These are phyloP conservation scores for Xerocomellus chrysenteron DNA, from an alignment of 768 basidiomycete genomes.

Conservation along the genomic window DNA sequence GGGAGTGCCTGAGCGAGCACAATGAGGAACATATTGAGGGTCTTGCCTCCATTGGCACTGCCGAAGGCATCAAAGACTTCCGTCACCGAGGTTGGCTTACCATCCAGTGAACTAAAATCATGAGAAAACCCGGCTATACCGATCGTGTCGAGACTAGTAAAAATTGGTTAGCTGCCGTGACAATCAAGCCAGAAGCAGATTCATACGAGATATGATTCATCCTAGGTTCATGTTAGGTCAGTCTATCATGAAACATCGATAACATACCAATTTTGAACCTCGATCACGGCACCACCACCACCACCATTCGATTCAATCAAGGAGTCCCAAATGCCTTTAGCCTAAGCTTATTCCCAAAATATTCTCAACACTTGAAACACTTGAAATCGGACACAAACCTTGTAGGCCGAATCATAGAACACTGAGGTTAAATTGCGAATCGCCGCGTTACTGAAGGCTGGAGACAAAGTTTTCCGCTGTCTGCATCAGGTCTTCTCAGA, in stretches of 20 bases:
- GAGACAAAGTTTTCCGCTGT: slow-evolving; percentile 39
- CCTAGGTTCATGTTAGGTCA: slow-evolving; percentile 16
- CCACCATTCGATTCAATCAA: slow-evolving; percentile 21
- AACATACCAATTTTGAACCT: background rate
- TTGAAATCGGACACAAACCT: slow-evolving; percentile 31
- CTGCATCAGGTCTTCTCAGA: slow-evolving; percentile 15
- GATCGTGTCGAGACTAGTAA: slow-evolving; percentile 41
- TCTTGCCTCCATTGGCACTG: slow-evolving; percentile 6
- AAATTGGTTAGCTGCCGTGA: background rate
- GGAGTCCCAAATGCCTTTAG: slow-evolving; percentile 33
- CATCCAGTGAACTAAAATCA: slow-evolving; percentile 43
- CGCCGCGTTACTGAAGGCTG: slow-evolving; percentile 42
- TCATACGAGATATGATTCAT: slow-evolving; percentile 48
- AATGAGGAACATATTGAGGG: slow-evolving; percentile 11
- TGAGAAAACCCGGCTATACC: slow-evolving; percentile 47
- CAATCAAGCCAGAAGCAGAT: background rate
- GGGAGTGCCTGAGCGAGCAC: slow-evolving; percentile 33
- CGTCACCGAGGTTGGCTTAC: slow-evolving; percentile 29
- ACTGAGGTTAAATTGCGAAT: slow-evolving; percentile 37
- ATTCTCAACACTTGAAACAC: background rate
- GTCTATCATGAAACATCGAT: background rate
- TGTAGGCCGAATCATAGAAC: slow-evolving; percentile 44
- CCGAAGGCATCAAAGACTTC: slow-evolving; percentile 27
- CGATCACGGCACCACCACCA: too few relatives aligned
- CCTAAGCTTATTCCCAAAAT: slow-evolving; percentile 11